A percentile compares a stretch with the other conserved stretches of the same genome.
These are phyloP conservation scores for Hypoxylon sp. DNA, from an alignment of 2,329 filamentous ascomycete species.

Conservation along the genomic window DNA sequence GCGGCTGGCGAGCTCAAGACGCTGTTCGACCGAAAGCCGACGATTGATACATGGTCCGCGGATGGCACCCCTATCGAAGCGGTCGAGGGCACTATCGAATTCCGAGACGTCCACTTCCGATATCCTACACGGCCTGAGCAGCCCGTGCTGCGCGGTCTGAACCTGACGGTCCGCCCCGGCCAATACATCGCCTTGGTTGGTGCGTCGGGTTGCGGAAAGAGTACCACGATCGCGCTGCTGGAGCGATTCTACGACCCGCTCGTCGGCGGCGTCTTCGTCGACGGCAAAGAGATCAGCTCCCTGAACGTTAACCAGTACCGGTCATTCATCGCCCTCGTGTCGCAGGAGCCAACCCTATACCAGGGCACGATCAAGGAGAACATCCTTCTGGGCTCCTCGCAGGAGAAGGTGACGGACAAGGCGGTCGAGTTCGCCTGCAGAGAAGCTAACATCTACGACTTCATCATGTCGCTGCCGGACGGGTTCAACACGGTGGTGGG, in stretches of 20 bases:
- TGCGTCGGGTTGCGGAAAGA: constrained; percentile 94
- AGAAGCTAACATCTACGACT: constrained; percentile 92
- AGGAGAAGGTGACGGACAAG: constrained; percentile 73
- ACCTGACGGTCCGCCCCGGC: constrained; percentile 75
- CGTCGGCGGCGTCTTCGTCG: constrained; percentile 79
- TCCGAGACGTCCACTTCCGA: constrained; percentile 91
- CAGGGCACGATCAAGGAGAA: constrained; percentile 93
- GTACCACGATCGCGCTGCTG: constrained; percentile 87
- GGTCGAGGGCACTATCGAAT: constrained; percentile 83
- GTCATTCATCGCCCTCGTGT: constrained; percentile 83
- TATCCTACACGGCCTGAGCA: constrained; percentile 93
- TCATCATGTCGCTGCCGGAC: constrained; percentile 84
- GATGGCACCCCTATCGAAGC: constrained; percentile 69
- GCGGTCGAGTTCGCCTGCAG: constrained; percentile 80
- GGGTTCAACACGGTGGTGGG: constrained; percentile 88
- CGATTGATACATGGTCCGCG: constrained; percentile 81
- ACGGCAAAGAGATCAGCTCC: constrained; percentile 80
- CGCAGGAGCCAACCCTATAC: constrained; percentile 93
- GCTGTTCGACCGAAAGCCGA: constrained; percentile 82
- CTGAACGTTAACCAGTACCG: constrained; percentile 90
- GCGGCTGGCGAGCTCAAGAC: constrained; percentile 82
- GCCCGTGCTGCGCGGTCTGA: constrained; percentile 86
- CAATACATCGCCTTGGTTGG: constrained; percentile 91
- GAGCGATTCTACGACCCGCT: constrained; percentile 96
- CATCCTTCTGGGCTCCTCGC: constrained; percentile 78